Evolutionary conservation across 331 rosid species (phyloP).

Genomic region (Quercus tomentella): DNA sequence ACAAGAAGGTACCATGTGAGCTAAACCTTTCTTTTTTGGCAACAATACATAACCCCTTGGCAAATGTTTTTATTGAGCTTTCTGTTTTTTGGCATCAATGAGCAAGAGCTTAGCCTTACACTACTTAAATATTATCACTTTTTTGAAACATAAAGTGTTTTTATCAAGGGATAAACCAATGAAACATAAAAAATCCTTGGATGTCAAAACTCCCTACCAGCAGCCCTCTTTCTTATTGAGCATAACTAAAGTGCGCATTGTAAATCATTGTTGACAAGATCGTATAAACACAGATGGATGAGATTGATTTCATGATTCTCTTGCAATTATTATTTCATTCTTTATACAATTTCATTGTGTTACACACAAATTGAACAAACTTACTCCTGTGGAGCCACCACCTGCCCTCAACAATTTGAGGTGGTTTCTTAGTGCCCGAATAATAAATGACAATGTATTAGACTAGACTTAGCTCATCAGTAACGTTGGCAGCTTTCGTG

Average conservation of each 20-base stretch:
- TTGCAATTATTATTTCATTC: neutral
- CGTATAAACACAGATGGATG: neutral
- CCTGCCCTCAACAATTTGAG: constrained; percentile 1
- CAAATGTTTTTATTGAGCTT: no score
- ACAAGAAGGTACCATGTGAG: no score
- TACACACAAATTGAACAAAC: constrained; percentile 13
- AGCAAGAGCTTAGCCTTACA: no score
- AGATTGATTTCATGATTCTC: neutral
- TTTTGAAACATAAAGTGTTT: no score
- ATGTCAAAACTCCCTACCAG: neutral
- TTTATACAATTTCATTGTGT: constrained; percentile 13
- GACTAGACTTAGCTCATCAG: constrained; percentile 79
- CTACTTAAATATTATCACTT: no score
- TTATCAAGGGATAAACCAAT: no score
- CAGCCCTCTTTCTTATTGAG: neutral
- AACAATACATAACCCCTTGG: no score
- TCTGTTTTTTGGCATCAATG: no score
- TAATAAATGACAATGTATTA: constrained; percentile 17
- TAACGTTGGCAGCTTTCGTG: constrained; percentile 29
- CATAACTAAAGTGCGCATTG: neutral
- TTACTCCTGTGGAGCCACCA: neutral
- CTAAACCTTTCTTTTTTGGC: no score
- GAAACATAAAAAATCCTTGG: neutral
- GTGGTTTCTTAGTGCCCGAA: neutral
- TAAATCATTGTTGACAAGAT: neutral